These are phyloP conservation scores for Protea cynaroides DNA, from an alignment of 164 flowering plant genomes.

Conservation along the genomic window DNA sequence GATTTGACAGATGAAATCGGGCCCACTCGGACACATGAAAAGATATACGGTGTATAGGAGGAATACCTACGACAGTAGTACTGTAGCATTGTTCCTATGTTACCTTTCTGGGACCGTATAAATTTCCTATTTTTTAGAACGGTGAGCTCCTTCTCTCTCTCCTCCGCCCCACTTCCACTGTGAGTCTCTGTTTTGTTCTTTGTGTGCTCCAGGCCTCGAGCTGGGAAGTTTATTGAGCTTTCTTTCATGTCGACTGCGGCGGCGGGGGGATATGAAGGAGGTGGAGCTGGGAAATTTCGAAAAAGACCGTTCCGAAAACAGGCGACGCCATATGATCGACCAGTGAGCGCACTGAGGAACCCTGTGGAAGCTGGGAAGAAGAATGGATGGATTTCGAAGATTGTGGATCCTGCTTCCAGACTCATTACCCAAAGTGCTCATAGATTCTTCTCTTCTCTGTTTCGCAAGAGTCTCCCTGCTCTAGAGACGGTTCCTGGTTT, in stretches of 20 bases:
- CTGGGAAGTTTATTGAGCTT: conserved; percentile 2
- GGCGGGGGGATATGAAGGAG: conserved; percentile 34
- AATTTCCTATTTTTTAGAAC: no score
- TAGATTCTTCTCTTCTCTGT: conserved; percentile 45
- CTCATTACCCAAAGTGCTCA: conserved; percentile 58
- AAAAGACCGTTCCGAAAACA: conserved; percentile 33
- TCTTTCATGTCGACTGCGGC: conserved; percentile 38
- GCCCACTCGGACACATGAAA: no score
- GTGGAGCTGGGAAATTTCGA: conserved; percentile 56
- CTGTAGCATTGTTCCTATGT: no score
- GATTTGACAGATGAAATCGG: no score
- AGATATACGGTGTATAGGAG: no score
- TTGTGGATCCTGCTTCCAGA: conserved; percentile 76
- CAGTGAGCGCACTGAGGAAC: conserved; percentile 35
- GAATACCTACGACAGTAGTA: no score
- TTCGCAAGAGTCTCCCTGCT: conserved; percentile 45
- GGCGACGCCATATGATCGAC: conserved; percentile 77
- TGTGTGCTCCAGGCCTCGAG: neutral
- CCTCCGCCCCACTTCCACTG: no score
- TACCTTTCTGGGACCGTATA: no score
- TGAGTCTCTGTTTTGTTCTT: no score
- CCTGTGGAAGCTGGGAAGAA: conserved; percentile 7
- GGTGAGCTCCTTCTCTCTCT: no score
- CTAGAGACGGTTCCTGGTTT: conserved; percentile 19
- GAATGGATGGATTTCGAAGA: conserved; percentile 58